Percentiles rank a stretch among this genome's conserved stretches.
phyloP scores from a whole-genome alignment of 805 yeast species.

The Nadsonia fulvescens region DNA sequence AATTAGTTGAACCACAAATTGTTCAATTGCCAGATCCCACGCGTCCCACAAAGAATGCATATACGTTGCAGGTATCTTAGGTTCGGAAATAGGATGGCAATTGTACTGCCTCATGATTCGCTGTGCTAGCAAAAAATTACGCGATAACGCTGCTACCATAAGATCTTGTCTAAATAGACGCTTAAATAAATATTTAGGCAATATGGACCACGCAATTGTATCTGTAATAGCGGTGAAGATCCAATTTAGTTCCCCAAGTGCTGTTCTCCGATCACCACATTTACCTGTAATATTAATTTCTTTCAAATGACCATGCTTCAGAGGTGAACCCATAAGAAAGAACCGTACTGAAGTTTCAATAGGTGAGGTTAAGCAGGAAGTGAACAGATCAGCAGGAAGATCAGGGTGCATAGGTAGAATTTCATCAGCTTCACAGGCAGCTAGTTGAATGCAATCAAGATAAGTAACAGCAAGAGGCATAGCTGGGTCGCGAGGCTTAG shows the following conservation, averaged over 20 bases:
- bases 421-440: constrained; percentile 81
- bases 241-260: constrained; percentile 92
- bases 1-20: constrained; percentile 45
- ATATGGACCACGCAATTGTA: constrained; percentile 91
- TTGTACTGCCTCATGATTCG: constrained; percentile 85
- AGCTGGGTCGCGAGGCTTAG: constrained; percentile 24
- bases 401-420: constrained; percentile 83
- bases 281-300: constrained; percentile 71
- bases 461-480: constrained; percentile 53
- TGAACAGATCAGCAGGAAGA: constrained; percentile 86
- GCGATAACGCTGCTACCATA: constrained; percentile 88
- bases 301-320: constrained; percentile 15
- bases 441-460: constrained; percentile 78
- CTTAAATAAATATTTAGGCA: constrained; percentile 77
- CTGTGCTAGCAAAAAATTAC: constrained; percentile 82
- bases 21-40: constrained; percentile 95
- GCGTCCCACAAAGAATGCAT: constrained; percentile 93
- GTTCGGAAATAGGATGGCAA: constrained; percentile 89
- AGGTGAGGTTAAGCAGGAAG: constrained; percentile 90
- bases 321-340: constrained; percentile 55
- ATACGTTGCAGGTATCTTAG: constrained; percentile 71
- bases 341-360: constrained; percentile 85
- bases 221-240: constrained; percentile 95
- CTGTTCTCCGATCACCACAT: constrained; percentile 82
- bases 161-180: constrained; percentile 84